A percentile compares a stretch with the other conserved stretches of the same genome.
Conservation (phyloP, 805 yeast species). For the Starmerella sirachaensis region DNA sequence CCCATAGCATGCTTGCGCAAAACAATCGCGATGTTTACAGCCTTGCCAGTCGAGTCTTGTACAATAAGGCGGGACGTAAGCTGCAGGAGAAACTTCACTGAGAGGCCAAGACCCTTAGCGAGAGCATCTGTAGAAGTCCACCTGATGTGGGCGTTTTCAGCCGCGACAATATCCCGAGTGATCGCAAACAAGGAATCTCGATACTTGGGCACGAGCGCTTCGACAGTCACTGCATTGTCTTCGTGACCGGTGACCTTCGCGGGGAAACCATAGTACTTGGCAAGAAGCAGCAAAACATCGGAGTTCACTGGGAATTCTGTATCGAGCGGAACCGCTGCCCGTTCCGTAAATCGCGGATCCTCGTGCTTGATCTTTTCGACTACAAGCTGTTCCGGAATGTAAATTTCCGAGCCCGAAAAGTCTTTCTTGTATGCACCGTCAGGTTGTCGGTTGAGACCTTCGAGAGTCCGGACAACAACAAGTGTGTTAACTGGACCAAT, state of each 20-base stretch:
- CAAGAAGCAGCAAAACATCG: constrained; percentile 69
- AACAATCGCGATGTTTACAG: constrained; percentile 65
- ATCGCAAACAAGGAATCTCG: constrained; percentile 44
- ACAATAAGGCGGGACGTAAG: constrained; percentile 65
- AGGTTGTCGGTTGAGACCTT: constrained; percentile 58
- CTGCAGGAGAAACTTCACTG: constrained; percentile 58
- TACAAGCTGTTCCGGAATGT: constrained; percentile 66
- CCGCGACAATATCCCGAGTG: constrained; percentile 48
- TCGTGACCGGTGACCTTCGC: constrained; percentile 34
- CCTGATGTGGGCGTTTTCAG: constrained; percentile 43
- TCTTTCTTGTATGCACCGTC: constrained; percentile 74
- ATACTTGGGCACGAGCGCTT: constrained; percentile 17
- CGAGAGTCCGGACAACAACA: constrained; percentile 60
- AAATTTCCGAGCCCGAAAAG: constrained; percentile 40
- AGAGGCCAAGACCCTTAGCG: constrained; percentile 43
- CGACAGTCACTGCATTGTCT: constrained; percentile 28
- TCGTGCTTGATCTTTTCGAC: constrained; percentile 62
- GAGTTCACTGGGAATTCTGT: constrained; percentile 70
- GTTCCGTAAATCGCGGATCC: constrained; percentile 63
- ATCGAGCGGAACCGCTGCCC: constrained; percentile 62
- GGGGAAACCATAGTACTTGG: constrained; percentile 75
- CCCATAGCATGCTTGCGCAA: constrained; percentile 71
- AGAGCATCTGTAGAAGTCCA: constrained; percentile 59
- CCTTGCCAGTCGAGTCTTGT: constrained; percentile 32
- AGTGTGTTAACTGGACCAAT: constrained; percentile 44